Base-by-base conservation (phyloP, 2,329 filamentous ascomycete species). In the Alternaria burnsii region DNA sequence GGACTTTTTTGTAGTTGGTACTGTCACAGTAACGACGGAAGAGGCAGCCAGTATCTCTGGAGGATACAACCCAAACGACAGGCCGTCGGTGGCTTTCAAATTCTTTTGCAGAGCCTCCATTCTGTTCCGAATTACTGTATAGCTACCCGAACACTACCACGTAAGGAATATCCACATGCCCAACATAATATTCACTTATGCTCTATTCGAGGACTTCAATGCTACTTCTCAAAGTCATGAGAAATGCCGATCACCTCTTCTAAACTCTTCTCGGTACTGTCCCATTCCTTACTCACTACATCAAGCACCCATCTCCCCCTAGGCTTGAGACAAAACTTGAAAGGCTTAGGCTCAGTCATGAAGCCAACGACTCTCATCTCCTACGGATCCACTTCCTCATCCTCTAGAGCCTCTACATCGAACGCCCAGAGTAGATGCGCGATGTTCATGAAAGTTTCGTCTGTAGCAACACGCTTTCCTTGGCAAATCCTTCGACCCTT, bases 401-500 rank as follows among this genome's bases (percentile, higher is more conserved):
- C 51, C n/a, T 55, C 18, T 12, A 55, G 5, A 22, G 46, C 56
- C 14, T 59, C 52, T 2, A 62, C 32, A 40, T 62, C 52, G 24
- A 59, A 59, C 12, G 59, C 59, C 59, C 56, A 59, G 40, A 59
- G 59, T 22, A 59, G 32, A 28, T 52, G 34, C 9, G 59, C 55
- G 22, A 62, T 55, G 22, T 59, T 62, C 46, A 62, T 28, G 20
- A 55, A 62, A 22, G 52, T 52, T n/a, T 56, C 59, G 22, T 62
- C 59, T 34, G 51, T 59, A 38, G 59, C 59, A 18, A 62, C 56
- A 42, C 55, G 56, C 40, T 62, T 62, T 30, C 59, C 59, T 57
- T 62, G 59, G 18, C 59, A 62, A 9, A 59, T 59, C 12, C 59
- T 59, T 55, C 59, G 44, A 26, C 59, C 59, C 36, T 62, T 55